Conservation (phyloP, 331 rosid species). For the Quercus tomentella region DNA sequence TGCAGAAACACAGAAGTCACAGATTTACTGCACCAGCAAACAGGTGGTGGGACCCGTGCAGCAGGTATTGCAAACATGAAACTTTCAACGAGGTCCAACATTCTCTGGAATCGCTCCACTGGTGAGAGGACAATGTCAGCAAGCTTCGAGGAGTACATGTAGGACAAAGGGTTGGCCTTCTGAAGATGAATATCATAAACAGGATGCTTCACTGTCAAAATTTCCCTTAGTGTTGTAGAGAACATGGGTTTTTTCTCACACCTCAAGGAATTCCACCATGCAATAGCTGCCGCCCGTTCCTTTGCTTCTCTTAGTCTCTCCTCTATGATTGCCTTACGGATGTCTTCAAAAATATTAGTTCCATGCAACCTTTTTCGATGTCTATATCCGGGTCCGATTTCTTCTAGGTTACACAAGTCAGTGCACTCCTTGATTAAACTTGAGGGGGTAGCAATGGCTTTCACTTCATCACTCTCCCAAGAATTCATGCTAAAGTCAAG, state of each 20-base stretch:
- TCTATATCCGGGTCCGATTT: constrained; percentile 49
- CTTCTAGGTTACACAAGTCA: constrained; percentile 42
- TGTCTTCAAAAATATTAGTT: constrained; percentile 81
- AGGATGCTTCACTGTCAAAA: constrained; percentile 74
- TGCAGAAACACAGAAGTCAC: constrained; percentile 52
- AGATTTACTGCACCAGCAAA: constrained; percentile 79
- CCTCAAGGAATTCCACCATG: constrained; percentile 99
- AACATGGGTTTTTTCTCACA: constrained; percentile 67
- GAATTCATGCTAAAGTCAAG: constrained; percentile 81
- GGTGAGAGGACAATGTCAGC: constrained; percentile 86
- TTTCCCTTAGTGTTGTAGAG: constrained; percentile 66
- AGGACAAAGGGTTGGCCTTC: constrained; percentile 70
- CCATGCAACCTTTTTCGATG: constrained; percentile 56
- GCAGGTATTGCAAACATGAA: constrained; percentile 98
- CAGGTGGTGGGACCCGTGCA: constrained; percentile 83
- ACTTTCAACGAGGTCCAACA: constrained; percentile 79
- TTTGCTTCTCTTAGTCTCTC: constrained; percentile 72
- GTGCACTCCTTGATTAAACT: constrained; percentile 57
- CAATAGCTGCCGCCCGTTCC: constrained; percentile 79
- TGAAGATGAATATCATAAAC: constrained; percentile 57
- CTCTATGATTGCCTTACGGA: constrained; percentile 76
- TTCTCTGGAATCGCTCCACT: constrained; percentile 74
- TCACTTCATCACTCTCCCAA: constrained; percentile 89
- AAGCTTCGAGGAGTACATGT: constrained; percentile 72
- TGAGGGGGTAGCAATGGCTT: constrained; percentile 73